Percentiles rank a stretch among this genome's conserved stretches.
Conservation (phyloP, 495 filamentous ascomycete species). For the Penicillium canariense region DNA sequence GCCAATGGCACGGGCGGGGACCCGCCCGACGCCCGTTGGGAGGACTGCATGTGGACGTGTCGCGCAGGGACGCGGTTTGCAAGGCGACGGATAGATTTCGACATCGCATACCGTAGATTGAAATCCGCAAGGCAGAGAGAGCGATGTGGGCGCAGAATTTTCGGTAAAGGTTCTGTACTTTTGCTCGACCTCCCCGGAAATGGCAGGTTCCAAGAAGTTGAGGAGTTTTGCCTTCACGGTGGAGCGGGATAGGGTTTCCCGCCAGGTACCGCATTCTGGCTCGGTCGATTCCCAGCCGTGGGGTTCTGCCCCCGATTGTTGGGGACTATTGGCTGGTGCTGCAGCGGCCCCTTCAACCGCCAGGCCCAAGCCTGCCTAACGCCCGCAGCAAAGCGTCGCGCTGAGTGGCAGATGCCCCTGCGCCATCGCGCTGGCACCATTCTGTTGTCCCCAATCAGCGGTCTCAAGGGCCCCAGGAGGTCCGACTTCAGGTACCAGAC, state of each 20-base stretch:
- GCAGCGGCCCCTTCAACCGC: background rate
- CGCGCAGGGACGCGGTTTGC: background rate
- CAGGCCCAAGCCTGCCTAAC: background rate
- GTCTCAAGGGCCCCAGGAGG: background rate
- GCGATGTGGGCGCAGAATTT: background rate
- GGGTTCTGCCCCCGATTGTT: background rate
- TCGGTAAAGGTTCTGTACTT: background rate
- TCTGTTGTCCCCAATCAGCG: constrained; percentile 4
- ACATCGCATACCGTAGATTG: constrained; percentile 1
- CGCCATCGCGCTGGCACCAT: constrained; percentile 3
- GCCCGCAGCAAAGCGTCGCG: background rate
- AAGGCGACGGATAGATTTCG: background rate
- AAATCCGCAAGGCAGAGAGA: background rate
- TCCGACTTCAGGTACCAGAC: background rate
- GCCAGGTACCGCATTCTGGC: constrained; percentile 3
- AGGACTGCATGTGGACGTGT: background rate
- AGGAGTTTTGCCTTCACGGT: background rate
- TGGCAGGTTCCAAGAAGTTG: background rate
- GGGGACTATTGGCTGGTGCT: background rate
- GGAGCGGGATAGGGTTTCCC: constrained; percentile 1
- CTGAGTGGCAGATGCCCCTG: constrained; percentile 3
- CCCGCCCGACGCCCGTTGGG: background rate
- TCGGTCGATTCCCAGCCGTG: background rate
- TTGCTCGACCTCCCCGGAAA: background rate
- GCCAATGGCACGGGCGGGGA: background rate